Evolutionary conservation across 306 rosid genomes (phyloP).

Genomic region (Casuarina equisetifolia): DNA sequence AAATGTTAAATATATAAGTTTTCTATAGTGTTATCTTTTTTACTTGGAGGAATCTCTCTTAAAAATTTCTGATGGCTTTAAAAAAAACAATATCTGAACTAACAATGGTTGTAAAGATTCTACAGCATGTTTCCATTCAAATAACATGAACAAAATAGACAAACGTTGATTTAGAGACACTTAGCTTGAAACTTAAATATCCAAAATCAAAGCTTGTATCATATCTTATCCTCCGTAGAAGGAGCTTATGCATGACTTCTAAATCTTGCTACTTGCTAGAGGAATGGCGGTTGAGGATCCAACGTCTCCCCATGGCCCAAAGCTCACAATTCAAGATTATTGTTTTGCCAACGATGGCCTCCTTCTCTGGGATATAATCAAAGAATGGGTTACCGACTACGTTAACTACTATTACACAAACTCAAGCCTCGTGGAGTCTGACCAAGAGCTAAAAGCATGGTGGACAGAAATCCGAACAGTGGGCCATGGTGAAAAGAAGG

Average conservation of each 20-base stretch:
- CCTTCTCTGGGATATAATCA: slow-evolving; percentile 42
- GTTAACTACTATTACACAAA: slow-evolving; percentile 32
- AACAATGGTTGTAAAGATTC: too few species aligned
- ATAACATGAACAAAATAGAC: too few species aligned
- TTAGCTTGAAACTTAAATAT: too few species aligned
- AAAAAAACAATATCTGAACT: too few species aligned
- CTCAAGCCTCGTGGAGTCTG: slow-evolving; percentile 4
- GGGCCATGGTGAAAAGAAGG: slow-evolving; percentile 47
- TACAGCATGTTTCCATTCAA: too few species aligned
- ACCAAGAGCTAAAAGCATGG: slow-evolving; percentile 72
- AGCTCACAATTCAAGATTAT: slow-evolving; percentile 40
- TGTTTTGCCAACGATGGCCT: slow-evolving; percentile 57
- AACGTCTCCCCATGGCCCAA: slow-evolving; percentile 46
- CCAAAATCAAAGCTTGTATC: too few species aligned
- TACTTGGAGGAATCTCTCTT: too few species aligned
- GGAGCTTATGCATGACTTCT: not conserved
- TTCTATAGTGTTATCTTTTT: too few species aligned
- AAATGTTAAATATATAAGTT: too few species aligned
- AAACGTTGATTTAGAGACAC: too few species aligned
- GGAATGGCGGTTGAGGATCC: slow-evolving; percentile 56
- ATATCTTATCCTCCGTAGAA: too few species aligned
- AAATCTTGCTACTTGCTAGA: slow-evolving; percentile 23
- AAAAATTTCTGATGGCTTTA: too few species aligned
- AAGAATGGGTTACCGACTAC: slow-evolving; percentile 44
- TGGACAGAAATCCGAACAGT: slow-evolving; percentile 53